Conservation (phyloP, 352 stramenopile genomes). For the Globisporangium acanthophoron region DNA sequence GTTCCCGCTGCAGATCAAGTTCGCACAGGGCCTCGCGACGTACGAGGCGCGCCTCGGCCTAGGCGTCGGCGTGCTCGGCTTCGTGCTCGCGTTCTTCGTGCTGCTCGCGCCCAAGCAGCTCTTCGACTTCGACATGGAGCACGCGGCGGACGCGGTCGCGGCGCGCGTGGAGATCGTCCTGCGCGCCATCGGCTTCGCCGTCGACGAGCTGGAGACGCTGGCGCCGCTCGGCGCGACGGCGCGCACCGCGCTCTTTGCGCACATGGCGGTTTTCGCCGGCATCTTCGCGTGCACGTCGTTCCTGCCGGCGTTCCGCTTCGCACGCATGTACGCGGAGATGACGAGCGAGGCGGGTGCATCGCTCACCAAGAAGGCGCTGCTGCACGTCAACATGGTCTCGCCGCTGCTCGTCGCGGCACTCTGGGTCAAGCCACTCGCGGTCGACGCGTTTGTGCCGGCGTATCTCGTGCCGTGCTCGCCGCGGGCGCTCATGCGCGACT, state of each 20-base stretch:
- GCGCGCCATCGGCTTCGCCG: slow-evolving; percentile 48
- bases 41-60: slow-evolving; percentile 63
- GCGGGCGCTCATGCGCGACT: slow-evolving; percentile 42
- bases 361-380: slow-evolving; percentile 30
- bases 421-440: slow-evolving; percentile 53
- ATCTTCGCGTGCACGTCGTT: slow-evolving; percentile 63
- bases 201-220: slow-evolving; percentile 52
- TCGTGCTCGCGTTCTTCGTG: slow-evolving; percentile 54
- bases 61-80: slow-evolving; percentile 42
- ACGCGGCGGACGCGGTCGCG: slow-evolving; percentile 28
- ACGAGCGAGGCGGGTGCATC: slow-evolving; percentile 34
- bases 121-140: slow-evolving; percentile 68
- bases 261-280: slow-evolving; percentile 32
- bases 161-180: slow-evolving; percentile 43
- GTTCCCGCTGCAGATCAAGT: slow-evolving; percentile 74
- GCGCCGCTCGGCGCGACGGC: slow-evolving; percentile 21
- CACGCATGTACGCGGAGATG: slow-evolving; percentile 75
- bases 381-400: slow-evolving; percentile 71
- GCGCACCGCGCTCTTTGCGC: slow-evolving; percentile 26
- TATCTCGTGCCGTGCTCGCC: slow-evolving; percentile 44
- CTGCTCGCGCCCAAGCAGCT: slow-evolving; percentile 51
- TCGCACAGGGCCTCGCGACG: slow-evolving; percentile 46
- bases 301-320: slow-evolving; percentile 68
- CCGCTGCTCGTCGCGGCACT: slow-evolving; percentile 45
- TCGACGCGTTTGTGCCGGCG: slow-evolving; percentile 36